Evolutionary conservation across 345 rosid species (phyloP).

Genomic region (Gossypium longicalyx): DNA sequence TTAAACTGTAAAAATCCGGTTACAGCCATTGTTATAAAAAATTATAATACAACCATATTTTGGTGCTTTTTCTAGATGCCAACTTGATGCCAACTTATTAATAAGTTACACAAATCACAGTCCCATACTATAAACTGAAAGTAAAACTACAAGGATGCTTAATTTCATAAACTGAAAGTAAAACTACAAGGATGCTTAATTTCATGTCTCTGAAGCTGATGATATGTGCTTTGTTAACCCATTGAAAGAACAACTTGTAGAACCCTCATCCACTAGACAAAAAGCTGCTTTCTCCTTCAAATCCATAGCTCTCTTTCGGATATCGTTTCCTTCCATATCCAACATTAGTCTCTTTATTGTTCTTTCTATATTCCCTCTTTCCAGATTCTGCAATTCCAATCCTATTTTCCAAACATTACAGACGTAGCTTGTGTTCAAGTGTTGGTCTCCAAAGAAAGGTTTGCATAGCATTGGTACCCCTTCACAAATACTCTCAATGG

Average conservation of each 20-base stretch:
- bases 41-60: too few species aligned
- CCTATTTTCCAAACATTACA: slow-evolving; percentile 17
- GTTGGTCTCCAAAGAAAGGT: slow-evolving; percentile 34
- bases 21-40: too few species aligned
- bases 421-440: slow-evolving; percentile 20
- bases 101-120: too few species aligned
- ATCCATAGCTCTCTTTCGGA: slow-evolving; percentile 15
- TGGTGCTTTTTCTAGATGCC: too few species aligned
- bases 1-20: too few species aligned
- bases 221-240: not conserved
- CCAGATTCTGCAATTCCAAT: slow-evolving; percentile 20
- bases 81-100: too few species aligned
- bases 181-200: too few species aligned
- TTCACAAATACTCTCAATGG: slow-evolving; percentile 10
- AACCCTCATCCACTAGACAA: slow-evolving; percentile 13
- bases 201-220: too few species aligned
- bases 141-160: too few species aligned
- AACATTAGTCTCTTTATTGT: slow-evolving; percentile 20
- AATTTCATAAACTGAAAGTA: too few species aligned
- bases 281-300: slow-evolving; percentile 21
- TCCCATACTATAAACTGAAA: too few species aligned
- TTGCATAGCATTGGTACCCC: slow-evolving; percentile 39
- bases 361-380: slow-evolving; percentile 22
- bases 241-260: slow-evolving; percentile 18
- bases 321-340: slow-evolving; percentile 25